phyloP scores from a whole-genome alignment of 192 early-diverging fungal species.

The Diversispora epigaea region DNA sequence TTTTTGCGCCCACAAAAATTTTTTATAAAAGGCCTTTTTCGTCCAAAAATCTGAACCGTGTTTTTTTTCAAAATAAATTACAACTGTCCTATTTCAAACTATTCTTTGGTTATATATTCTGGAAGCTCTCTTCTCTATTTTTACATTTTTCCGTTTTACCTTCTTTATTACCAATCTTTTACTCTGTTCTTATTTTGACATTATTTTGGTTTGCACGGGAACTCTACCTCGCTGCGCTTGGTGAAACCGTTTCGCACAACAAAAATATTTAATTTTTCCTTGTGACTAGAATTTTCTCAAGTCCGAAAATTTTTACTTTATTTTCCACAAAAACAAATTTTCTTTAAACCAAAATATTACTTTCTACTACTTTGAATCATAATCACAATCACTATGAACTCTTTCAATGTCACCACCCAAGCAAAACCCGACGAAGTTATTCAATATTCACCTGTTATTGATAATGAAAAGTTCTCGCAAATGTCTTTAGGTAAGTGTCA shows the following conservation, averaged over 20 bases:
- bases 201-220: slow-evolving; percentile 1
- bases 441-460: neutral
- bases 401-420: slow-evolving; percentile 11
- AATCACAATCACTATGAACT: slow-evolving; percentile 7
- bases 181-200: neutral
- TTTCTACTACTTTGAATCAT: neutral
- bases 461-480: neutral
- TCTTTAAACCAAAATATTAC: neutral
- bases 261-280: neutral
- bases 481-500: neutral
- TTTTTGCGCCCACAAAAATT: too few relatives aligned
- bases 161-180: neutral
- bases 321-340: neutral
- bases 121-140: too few relatives aligned
- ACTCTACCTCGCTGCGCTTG: slow-evolving; percentile 31
- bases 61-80: too few relatives aligned
- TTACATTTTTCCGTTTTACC: neutral
- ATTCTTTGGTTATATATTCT: too few relatives aligned
- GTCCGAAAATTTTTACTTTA: neutral
- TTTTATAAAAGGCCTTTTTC: too few relatives aligned
- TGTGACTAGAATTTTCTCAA: neutral
- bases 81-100: too few relatives aligned
- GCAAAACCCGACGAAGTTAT: neutral
- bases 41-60: too few relatives aligned
- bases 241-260: slow-evolving; percentile 17